These are phyloP conservation scores for Cladophialophora psammophila DNA, from an alignment of 2,329 filamentous ascomycete genomes.

Conservation along the genomic window DNA sequence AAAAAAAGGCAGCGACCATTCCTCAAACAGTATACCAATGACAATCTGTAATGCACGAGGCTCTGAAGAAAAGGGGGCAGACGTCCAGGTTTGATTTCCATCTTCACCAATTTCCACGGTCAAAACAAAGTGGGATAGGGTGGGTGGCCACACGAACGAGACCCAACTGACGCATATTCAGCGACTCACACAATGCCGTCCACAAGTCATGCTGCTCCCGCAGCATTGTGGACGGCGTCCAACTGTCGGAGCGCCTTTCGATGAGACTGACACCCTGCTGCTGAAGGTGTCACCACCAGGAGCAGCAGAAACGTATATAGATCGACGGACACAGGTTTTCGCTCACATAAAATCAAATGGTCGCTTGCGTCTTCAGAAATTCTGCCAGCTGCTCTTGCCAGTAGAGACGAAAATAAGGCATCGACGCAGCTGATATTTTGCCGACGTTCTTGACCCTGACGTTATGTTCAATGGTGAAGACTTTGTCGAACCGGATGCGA, in stretches of 20 bases:
- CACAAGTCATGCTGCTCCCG: neutral
- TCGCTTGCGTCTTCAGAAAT: neutral
- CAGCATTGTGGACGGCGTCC: neutral
- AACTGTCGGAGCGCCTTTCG: neutral
- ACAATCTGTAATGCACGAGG: neutral
- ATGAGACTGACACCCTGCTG: neutral
- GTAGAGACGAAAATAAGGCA: conserved; percentile 40
- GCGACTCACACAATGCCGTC: neutral
- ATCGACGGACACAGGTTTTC: neutral
- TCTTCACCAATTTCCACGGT: neutral
- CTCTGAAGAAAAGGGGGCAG: conserved; percentile 3
- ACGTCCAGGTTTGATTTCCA: neutral
- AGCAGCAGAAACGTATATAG: conserved; percentile 5
- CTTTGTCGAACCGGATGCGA: conserved; percentile 51
- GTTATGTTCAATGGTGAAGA: conserved; percentile 54
- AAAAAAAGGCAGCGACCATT: conserved; percentile 23
- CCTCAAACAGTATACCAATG: conserved; percentile 18
- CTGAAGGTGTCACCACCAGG: neutral
- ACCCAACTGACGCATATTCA: neutral
- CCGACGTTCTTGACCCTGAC: conserved; percentile 53
- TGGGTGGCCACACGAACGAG: neutral
- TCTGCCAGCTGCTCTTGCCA: conserved; percentile 13
- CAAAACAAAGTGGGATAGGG: neutral
- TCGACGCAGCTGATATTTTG: conserved; percentile 42
- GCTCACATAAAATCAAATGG: neutral